phyloP scores from a whole-genome alignment of 805 yeast species.

The Metschnikowia noctiluminum region DNA sequence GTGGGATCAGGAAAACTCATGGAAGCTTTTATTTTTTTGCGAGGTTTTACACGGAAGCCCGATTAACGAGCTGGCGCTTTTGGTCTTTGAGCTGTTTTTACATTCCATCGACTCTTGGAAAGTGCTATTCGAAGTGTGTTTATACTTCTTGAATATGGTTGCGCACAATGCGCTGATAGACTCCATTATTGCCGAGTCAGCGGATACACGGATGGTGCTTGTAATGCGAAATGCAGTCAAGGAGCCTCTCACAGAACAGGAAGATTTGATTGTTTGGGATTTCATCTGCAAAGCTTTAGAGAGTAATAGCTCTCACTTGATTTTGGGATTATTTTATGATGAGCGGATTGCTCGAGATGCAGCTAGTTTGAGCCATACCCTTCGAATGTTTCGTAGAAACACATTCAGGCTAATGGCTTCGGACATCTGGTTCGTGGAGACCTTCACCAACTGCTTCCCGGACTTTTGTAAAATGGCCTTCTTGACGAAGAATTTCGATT shows the following conservation, averaged over 20 bases:
- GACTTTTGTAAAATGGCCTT: constrained; percentile 2
- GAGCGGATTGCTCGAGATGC: neutral
- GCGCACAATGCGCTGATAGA: constrained; percentile 11
- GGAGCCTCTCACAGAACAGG: constrained; percentile 7
- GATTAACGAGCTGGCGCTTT: constrained; percentile 4
- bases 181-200: constrained; percentile 8
- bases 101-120: constrained; percentile 13
- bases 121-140: constrained; percentile 8
- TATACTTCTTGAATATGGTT: constrained; percentile 9
- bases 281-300: constrained; percentile 11
- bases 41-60: constrained; percentile 8
- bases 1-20: constrained; percentile 7
- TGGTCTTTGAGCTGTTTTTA: constrained; percentile 10
- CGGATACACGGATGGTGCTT: constrained; percentile 9
- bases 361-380: neutral
- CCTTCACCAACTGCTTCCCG: constrained; percentile 11
- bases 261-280: constrained; percentile 10
- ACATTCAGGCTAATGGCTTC: constrained; percentile 5
- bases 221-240: constrained; percentile 6
- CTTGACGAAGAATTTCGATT: constrained; percentile 2
- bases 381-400: constrained; percentile 4
- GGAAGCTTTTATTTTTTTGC: constrained; percentile 13
- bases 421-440: constrained; percentile 6
- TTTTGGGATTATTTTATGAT: constrained; percentile 12
- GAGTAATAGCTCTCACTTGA: constrained; percentile 8